Evolutionary conservation across 495 filamentous ascomycete genomes (phyloP), one percentile per base, ranked within the genome.

Genomic region (Chaetomium fimeti): DNA sequence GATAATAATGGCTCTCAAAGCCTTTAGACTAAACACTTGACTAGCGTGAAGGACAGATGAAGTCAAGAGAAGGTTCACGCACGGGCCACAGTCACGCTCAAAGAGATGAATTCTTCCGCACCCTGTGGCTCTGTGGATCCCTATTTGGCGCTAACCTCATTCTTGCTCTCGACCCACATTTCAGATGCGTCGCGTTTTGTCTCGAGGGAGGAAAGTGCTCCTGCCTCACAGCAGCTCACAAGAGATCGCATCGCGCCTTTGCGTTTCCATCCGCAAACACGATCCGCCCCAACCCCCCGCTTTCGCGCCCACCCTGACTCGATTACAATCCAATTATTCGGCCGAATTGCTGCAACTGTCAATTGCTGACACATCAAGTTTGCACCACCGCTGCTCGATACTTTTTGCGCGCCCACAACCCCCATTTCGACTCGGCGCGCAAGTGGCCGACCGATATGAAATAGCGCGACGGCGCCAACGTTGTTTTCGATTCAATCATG

Each of bases 401-500:
- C 3, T 24, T 20, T 5, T 49, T 24, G 2, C 20, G 18, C 16
- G 16, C n/a, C 0, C 45, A 18, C 28, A 20, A 5, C 52, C 13
- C n/a, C 5, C 15, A 0, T 29, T 7, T 22, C 57, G 25, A 48
- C 42, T 29, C 42, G 57, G 42, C 57, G 57, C 57, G 57, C 42
- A 55, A 5, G 32, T 9, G 25, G 29, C 20, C 52, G 24, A 27
- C 65, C 57, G 62, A 57, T 43, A 75, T 68, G 65, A 57, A 32
- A 69, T 71, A 72, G 51, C 62, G 24, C 38, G 38, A 49, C 43
- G 22, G 53, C 63, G 27, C 36, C n/a, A 53, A 38, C 60, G 22
- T 51, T 18, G 28, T 47, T 28, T 8, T 32, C 22, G 8, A 43
- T 16, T 53, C 12, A 63, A 77, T 67, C 52, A 83, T 83, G 80